Conservation (phyloP, 1,139 yeast species). For the Blastobotrys proliferans region DNA sequence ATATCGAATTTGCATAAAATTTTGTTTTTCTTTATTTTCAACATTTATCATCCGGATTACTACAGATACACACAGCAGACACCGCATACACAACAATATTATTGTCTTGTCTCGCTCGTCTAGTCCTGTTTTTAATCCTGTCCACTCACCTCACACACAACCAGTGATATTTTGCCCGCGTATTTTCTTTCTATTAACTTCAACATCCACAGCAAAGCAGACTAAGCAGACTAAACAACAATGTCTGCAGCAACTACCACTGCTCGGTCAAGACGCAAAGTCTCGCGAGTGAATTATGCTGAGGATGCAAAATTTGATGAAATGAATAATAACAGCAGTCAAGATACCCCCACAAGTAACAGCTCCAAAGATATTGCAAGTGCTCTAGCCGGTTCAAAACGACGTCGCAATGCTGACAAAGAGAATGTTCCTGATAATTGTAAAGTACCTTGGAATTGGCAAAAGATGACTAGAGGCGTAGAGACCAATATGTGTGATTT, state of each 20-base stretch:
- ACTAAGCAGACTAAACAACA: too few species aligned
- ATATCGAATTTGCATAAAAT: too few species aligned
- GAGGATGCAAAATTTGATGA: constrained; percentile 22
- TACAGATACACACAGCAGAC: too few species aligned
- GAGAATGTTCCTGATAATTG: not conserved
- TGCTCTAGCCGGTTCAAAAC: constrained; percentile 1
- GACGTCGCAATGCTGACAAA: constrained; percentile 1
- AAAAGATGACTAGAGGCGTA: constrained; percentile 28
- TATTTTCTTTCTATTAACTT: too few species aligned
- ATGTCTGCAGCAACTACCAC: not conserved
- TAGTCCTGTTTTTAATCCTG: too few species aligned
- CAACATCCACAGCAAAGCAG: not conserved
- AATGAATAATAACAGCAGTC: not conserved
- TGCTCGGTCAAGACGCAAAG: constrained; percentile 22
- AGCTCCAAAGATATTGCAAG: not conserved
- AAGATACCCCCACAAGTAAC: not conserved
- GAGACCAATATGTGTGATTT: constrained; percentile 33
- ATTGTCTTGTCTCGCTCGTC: too few species aligned
- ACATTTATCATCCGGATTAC: too few species aligned
- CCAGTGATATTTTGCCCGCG: too few species aligned
- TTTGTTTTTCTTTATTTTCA: too few species aligned
- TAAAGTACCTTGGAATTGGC: constrained; percentile 35
- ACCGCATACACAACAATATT: too few species aligned
- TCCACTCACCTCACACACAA: too few species aligned
- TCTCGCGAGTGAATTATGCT: constrained; percentile 31